Conservation (phyloP, 257 asterid genomes). For the Capsicum chinense region DNA sequence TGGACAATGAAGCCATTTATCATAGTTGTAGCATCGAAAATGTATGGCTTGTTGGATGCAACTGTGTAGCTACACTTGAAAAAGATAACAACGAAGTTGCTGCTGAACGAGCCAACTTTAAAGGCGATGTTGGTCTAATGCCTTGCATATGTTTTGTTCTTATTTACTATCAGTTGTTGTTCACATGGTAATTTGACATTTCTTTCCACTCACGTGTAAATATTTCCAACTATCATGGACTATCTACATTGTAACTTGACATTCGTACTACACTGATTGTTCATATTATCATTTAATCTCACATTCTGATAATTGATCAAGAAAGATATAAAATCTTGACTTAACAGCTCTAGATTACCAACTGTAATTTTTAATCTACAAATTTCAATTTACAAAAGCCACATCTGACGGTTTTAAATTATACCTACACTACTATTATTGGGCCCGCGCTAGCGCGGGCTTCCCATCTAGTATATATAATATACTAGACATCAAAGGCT, state of each 20-base stretch:
- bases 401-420: too few species aligned
- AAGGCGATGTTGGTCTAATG: conserved; percentile 77
- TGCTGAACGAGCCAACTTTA: too few species aligned
- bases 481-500: too few species aligned
- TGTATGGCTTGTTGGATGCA: conserved; percentile 99
- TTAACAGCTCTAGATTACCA: too few species aligned
- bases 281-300: not conserved
- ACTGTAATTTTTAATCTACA: too few species aligned
- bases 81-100: too few species aligned
- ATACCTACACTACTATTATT: too few species aligned
- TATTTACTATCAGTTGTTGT: not conserved
- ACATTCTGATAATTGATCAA: too few species aligned
- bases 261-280: not conserved
- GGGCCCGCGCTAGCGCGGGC: too few species aligned
- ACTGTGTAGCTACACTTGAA: conserved; percentile 19
- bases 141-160: too few species aligned
- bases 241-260: conserved; percentile 1
- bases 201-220: conserved; percentile 2
- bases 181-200: not conserved
- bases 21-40: conserved; percentile 89
- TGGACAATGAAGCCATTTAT: conserved; percentile 92
- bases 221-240: not conserved
- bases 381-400: too few species aligned
- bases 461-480: not conserved
- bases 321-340: too few species aligned